phyloP scores from a whole-genome alignment of 768 basidiomycete genomes.

The Paxillus involutus region DNA sequence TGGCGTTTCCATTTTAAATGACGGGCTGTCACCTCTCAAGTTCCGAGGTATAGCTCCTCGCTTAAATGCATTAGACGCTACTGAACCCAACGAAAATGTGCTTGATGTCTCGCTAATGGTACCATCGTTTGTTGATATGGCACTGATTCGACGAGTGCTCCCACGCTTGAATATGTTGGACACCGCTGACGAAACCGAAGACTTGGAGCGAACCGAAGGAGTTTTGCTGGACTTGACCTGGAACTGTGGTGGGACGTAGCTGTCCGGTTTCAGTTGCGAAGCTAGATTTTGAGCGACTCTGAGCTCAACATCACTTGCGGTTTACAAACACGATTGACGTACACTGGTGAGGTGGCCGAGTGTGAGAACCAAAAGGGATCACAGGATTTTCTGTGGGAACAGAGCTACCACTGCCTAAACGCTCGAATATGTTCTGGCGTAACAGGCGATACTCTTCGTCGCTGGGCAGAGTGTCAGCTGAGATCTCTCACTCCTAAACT shows the following conservation, averaged over 20 bases:
- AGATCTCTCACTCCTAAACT: background rate
- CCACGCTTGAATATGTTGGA: slow-evolving; percentile 53
- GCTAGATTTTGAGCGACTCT: slow-evolving; percentile 9
- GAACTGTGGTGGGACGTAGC: slow-evolving; percentile 30
- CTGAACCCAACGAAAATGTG: slow-evolving; percentile 31
- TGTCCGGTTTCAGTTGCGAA: slow-evolving; percentile 15
- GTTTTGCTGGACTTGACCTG: slow-evolving; percentile 39
- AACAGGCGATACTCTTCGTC: slow-evolving; percentile 86
- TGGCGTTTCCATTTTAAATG: slow-evolving; percentile 35
- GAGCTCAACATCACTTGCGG: slow-evolving; percentile 2
- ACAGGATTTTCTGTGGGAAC: slow-evolving; percentile 65
- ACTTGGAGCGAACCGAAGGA: slow-evolving; percentile 52
- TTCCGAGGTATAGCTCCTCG: slow-evolving; percentile 46
- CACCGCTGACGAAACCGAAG: slow-evolving; percentile 52
- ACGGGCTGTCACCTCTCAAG: slow-evolving; percentile 30
- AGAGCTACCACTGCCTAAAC: slow-evolving; percentile 57
- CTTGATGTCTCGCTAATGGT: slow-evolving; percentile 46
- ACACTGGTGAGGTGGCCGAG: slow-evolving; percentile 22
- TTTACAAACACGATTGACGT: background rate
- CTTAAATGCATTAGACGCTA: slow-evolving; percentile 34
- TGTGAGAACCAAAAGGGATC: slow-evolving; percentile 50
- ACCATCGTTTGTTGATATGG: slow-evolving; percentile 42
- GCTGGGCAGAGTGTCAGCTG: slow-evolving; percentile 36
- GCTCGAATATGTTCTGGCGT: slow-evolving; percentile 82
- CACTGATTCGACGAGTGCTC: slow-evolving; percentile 32